Percentiles rank a stretch among this genome's conserved stretches.
These are phyloP conservation scores for Neotropicomus parvogracilis DNA, from an alignment of 1,284 basidiomycete species.

Conservation along the genomic window DNA sequence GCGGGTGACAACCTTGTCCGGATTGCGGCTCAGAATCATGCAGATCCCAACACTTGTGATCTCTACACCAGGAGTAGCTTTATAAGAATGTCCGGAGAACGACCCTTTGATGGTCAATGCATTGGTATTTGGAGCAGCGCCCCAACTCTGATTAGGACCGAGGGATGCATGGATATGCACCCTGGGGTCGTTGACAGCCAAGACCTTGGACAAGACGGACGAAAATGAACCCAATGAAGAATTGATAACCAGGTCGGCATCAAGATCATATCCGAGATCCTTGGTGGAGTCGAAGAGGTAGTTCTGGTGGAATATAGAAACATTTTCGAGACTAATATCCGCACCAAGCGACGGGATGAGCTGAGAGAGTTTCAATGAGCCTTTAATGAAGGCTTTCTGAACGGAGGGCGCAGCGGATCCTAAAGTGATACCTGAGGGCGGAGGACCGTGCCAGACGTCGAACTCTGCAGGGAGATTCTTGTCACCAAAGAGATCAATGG, in stretches of 20 bases:
- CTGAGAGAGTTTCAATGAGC: constrained; percentile 7
- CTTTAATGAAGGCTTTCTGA: constrained; percentile 5
- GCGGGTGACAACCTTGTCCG: not conserved
- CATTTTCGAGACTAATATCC: constrained; percentile 5
- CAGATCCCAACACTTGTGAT: constrained; percentile 5
- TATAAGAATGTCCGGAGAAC: constrained; percentile 1
- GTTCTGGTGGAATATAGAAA: constrained; percentile 13
- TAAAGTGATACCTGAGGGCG: constrained; percentile 4
- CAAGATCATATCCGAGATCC: constrained; percentile 4
- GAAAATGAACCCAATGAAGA: constrained; percentile 5
- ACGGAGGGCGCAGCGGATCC: constrained; percentile 6
- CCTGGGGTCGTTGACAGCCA: not conserved
- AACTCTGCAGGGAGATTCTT: constrained; percentile 8
- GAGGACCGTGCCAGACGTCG: constrained; percentile 11
- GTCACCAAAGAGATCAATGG: constrained; percentile 9
- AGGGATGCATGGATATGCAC: constrained; percentile 1
- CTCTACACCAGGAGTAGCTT: constrained; percentile 1
- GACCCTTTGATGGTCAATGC: constrained; percentile 2
- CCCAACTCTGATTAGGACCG: constrained; percentile 8
- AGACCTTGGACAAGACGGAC: constrained; percentile 2
- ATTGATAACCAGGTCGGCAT: constrained; percentile 5
- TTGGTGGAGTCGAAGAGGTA: constrained; percentile 7
- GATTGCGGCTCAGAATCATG: not conserved
- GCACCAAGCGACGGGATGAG: constrained; percentile 8
- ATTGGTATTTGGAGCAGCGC: not conserved